Base-by-base conservation (phyloP, 352 stramenopile species). In the Globisporangium splendens region DNA sequence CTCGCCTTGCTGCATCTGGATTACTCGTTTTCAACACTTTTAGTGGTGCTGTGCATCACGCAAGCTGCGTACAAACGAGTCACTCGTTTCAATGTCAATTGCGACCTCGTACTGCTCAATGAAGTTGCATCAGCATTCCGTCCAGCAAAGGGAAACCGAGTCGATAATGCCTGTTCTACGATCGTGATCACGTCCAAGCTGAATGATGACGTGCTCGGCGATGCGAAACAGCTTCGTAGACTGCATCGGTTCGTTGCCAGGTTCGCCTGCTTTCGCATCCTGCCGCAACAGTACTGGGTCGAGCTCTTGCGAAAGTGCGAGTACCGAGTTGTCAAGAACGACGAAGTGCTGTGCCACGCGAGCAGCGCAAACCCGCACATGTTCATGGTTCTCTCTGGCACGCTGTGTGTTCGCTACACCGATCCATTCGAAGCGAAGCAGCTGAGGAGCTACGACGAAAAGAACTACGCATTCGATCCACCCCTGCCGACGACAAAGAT, bases 381-480 rank as follows among this genome's bases (percentile, higher is more conserved):
- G 50, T 49, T 72, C 15, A 73, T 85, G 50, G 51, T 85, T 5
- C 49, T 85, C 15, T 69, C 68, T n/a, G 70, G 75, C 0, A 67
- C 66, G 21, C 46, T 78, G 1, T 82, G 72, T 44, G 63, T 83
- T 4, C 72, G 80, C 43, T 42, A 50, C 15, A 8, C 42, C 0
- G 44, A 53, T n/a, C 54, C 59, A 11, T 21, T 43, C 8, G 68
- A 79, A 50, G 62, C 61, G 35, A 24, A 18, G 2, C 28, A 60
- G n/a, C 47, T 74, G 11, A 56, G 43, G 20, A 18, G 31, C 24
- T 48, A 50, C 7, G 48, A 50, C 12, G 22, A 44, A 47, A 61
- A 20, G 10, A 56, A 48, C 21, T 47, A 56, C 39, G 28, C 54
- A 33, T 53, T 62, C 21, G 49, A 43, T n/a, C 46, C 54, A 6